Conservation (phyloP, 2,329 filamentous ascomycete genomes). For the Chrysoporthe cubensis region DNA sequence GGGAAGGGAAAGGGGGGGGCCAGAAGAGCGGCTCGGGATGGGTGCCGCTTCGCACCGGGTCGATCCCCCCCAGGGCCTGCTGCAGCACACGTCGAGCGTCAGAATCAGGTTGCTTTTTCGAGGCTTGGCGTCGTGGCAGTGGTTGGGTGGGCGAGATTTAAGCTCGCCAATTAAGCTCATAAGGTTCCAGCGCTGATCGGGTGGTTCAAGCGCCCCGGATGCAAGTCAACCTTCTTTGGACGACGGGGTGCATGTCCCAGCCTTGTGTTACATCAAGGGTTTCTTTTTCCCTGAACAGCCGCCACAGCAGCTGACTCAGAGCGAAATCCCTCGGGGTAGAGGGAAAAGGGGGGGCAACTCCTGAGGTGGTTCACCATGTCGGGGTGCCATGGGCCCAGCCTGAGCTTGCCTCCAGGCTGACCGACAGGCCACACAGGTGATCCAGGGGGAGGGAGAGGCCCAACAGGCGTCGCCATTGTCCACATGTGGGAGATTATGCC, state of each 20-base stretch:
- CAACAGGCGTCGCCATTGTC: neutral
- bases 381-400: neutral
- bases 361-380: too few species aligned
- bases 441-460: neutral
- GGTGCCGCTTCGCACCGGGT: neutral
- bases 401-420: neutral
- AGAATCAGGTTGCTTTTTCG: neutral
- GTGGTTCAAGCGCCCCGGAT: conserved; percentile 15
- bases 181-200: conserved; percentile 28
- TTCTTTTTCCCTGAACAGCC: neutral
- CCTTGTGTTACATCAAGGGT: conserved; percentile 9
- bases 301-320: too few species aligned
- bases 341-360: too few species aligned
- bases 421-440: neutral
- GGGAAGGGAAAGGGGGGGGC: neutral
- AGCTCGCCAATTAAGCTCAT: conserved; percentile 29
- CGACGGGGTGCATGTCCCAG: conserved; percentile 25
- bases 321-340: too few species aligned
- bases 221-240: conserved; percentile 28
- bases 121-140: neutral
- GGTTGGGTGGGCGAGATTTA: conserved; percentile 12
- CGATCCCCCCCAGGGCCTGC: neutral
- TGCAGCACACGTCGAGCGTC: neutral
- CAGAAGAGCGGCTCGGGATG: neutral
- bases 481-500: too few species aligned